Evolutionary conservation across 148 eudicot genomes (phyloP), one percentile per base, ranked within the genome.

Genomic region (Chenopodium formosanum): DNA sequence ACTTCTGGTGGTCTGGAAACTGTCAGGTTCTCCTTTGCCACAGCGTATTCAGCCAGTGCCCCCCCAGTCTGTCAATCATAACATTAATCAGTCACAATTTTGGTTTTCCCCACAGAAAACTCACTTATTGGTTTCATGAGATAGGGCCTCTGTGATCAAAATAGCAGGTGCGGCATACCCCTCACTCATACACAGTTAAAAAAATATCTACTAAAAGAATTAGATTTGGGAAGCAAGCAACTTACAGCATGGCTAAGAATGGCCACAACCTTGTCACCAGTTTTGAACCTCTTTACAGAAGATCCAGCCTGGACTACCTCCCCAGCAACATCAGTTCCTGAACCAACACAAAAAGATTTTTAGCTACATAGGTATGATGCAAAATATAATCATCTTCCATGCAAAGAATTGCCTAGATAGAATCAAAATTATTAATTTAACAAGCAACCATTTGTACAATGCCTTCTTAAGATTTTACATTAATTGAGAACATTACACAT

Each of bases 321-420:
- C 84, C 98, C 98, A n/a, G 97, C 97, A 66, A 93, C 75, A 84
- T 93, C 97, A 86, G 81, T 84, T n/a, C 83, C 97, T 93, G 79
- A 63, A 68, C 81, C 80, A 82, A 69, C 67, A 82, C 53, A 48
- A 84, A 65, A 80, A 37, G 23, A 29, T 58, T 32, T 48, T 82
- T 50, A 84, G 84, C 80, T 40, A 31, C 32, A 31, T 31, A 31
- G 32, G 32, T 31, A 34, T 29, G 17, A 48, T 56, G 52, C 14
- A 78, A n/a, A 23, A 66, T 12, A 4, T 7, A 17, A 23, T 20
- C 48, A 70, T 9, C 23, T 40, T 50, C 50, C 37, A 56, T 16
- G 9, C 37, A 12, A 66, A 9, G 23, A 22, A 14, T 0, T n/a
- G 32, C 44, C 25, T 68, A 9, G 37, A 9, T 46, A 25, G 53